Conservation (phyloP, 352 stramenopile genomes). For the Blastocystis sp. region DNA sequence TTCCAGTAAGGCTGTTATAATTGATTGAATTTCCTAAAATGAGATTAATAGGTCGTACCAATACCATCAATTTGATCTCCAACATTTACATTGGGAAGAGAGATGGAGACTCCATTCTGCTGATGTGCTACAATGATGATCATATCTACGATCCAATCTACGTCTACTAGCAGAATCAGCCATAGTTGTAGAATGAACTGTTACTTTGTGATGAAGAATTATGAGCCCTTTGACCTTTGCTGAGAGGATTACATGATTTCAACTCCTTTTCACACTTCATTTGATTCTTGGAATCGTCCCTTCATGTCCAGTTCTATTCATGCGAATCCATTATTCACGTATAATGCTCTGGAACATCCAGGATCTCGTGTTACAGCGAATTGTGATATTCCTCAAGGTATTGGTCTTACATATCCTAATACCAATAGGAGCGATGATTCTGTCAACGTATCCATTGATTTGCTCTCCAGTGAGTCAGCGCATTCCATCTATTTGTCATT, state of each 20-base stretch:
- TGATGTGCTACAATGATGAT: neutral
- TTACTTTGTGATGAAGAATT: neutral
- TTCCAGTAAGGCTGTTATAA: neutral
- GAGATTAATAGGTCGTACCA: neutral
- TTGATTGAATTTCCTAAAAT: conserved; percentile 1
- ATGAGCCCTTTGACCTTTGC: neutral
- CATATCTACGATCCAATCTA: neutral
- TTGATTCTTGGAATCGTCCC: neutral
- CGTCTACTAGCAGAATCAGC: neutral
- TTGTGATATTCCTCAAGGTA: conserved; percentile 15
- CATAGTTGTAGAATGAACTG: neutral
- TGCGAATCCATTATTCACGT: neutral
- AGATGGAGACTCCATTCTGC: conserved; percentile 11
- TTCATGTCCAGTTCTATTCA: neutral
- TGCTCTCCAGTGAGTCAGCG: neutral
- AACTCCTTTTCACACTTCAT: neutral
- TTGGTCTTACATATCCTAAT: neutral
- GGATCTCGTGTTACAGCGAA: neutral
- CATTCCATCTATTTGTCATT: conserved; percentile 1
- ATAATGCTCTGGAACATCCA: neutral
- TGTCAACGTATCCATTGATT: neutral
- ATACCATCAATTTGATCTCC: conserved; percentile 1
- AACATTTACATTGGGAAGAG: conserved; percentile 25
- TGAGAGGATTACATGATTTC: neutral
- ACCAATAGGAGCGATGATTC: conserved; percentile 20